Base-by-base conservation (phyloP, 2,329 filamentous ascomycete genomes). In the Alternaria burnsii region DNA sequence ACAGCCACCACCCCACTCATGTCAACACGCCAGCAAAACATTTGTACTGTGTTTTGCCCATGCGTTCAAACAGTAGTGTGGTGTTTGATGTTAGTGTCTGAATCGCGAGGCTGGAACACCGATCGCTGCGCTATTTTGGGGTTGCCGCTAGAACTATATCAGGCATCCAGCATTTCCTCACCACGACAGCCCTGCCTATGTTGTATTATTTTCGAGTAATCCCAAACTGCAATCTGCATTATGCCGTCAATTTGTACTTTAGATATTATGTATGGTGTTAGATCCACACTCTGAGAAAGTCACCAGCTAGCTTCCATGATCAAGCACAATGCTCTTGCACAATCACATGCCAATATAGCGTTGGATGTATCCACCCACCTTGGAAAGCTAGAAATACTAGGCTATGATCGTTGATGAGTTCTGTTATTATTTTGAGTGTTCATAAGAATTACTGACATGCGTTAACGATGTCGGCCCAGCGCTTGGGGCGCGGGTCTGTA, bases 71-170 rank as follows among this genome's bases (percentile, higher is more conserved):
- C 54, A 58, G 42, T 52, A 52, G 52, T 55, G 47, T 50, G 6
- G 30, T 56, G 62, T 64, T 60, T 63, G 53, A 57, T 58, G 56
- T 48, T 55, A 48, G 50, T 54, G 48, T 55, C 50, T 53, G 56
- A 58, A 46, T 53, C 55, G 54, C 51, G 54, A 63, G 51, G 41
- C 44, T 50, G 58, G 56, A 53, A 63, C 61, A 61, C 52, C 60
- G 56, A 56, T 30, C 41, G 43, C 26, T 50, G 30, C 57, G 30
- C 57, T 62, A 62, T 54, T 62, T 62, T 55, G 34, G 59, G 48
- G 53, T 22, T 28, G 42, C 58, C 48, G 47, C 42, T 57, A 47
- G 34, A 42, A 46, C 44, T 42, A 53, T 40, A 22, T 42, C 20
- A 36, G 10, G 22, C 32, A 47, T 38, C 22, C 20, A 32, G 36